Evolutionary conservation across 768 basidiomycete genomes (phyloP).

Genomic region (Nidularia pulvinata): DNA sequence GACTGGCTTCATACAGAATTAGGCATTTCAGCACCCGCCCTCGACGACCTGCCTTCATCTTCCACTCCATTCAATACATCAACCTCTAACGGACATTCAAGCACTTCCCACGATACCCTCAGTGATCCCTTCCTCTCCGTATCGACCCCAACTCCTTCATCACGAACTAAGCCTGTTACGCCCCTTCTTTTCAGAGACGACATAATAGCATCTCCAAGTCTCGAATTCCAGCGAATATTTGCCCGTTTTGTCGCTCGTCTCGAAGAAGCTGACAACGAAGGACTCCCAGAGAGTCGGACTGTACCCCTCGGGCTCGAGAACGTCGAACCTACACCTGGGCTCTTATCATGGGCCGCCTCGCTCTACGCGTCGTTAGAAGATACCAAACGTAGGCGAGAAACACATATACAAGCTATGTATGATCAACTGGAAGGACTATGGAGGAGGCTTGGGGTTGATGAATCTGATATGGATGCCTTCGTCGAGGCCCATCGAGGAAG

Average conservation of each 20-base stretch:
- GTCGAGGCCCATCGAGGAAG: constrained; percentile 86
- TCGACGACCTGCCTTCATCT: constrained; percentile 40
- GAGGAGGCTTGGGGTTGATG: constrained; percentile 80
- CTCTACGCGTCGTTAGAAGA: constrained; percentile 64
- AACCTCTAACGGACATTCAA: constrained; percentile 25
- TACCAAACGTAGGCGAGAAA: constrained; percentile 72
- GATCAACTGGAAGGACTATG: constrained; percentile 92
- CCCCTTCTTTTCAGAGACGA: constrained; percentile 35
- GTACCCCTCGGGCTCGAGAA: constrained; percentile 61
- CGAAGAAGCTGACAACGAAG: constrained; percentile 57
- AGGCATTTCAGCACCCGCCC: constrained; percentile 63
- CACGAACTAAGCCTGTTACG: constrained; percentile 31
- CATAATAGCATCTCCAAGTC: constrained; percentile 24
- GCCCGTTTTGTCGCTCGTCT: constrained; percentile 61
- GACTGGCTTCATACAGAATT: constrained; percentile 86
- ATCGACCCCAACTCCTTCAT: constrained; percentile 50
- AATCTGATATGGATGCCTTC: constrained; percentile 88
- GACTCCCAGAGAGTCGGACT: constrained; percentile 29
- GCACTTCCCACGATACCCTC: constrained; percentile 30
- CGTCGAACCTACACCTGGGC: constrained; percentile 74
- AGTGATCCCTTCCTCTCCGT: constrained; percentile 45
- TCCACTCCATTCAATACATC: constrained; percentile 16
- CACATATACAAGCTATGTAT: constrained; percentile 90
- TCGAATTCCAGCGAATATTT: constrained; percentile 58
- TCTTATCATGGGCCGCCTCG: constrained; percentile 72